These are phyloP conservation scores for Boechera stricta DNA, from an alignment of 345 rosid species.

Conservation along the genomic window DNA sequence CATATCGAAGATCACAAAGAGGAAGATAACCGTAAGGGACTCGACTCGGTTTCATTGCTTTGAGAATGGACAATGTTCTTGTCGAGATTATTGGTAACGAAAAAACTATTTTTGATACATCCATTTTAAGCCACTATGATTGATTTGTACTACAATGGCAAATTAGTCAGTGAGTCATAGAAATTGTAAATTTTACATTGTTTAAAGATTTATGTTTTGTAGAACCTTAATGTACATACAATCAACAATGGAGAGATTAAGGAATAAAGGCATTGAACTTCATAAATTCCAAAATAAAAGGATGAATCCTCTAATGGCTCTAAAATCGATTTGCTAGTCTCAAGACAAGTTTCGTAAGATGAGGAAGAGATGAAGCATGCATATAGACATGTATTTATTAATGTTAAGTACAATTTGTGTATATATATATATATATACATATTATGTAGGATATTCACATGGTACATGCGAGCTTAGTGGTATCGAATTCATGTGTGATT, in stretches of 20 bases:
- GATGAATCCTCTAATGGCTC: constrained; percentile 10
- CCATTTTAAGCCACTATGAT: constrained; percentile 4
- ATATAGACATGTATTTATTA: constrained; percentile 21
- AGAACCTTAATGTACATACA: constrained; percentile 7
- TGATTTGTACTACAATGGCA: constrained; percentile 2
- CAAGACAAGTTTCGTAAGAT: constrained; percentile 41
- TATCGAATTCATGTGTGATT: constrained; percentile 33
- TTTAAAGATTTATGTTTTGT: constrained; percentile 10
- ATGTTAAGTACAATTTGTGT: no score
- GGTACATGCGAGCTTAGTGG: constrained; percentile 42
- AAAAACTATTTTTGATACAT: neutral
- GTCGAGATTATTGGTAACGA: constrained; percentile 82
- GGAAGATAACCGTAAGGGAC: constrained; percentile 82
- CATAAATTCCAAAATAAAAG: neutral
- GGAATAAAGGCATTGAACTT: constrained; percentile 21
- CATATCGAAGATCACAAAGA: constrained; percentile 67
- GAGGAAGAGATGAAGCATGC: constrained; percentile 24
- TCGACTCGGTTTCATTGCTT: constrained; percentile 85
- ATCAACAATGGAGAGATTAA: neutral
- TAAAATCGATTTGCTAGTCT: neutral
- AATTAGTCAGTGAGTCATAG: neutral
- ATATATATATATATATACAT: no score
- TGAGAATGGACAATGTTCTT: constrained; percentile 83
- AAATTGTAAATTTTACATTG: neutral
- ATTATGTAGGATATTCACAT: constrained; percentile 22